Evolutionary conservation across 2,329 filamentous ascomycete genomes (phyloP), one percentile per base, ranked within the genome.

Genomic region (Curvularia verruculosa): DNA sequence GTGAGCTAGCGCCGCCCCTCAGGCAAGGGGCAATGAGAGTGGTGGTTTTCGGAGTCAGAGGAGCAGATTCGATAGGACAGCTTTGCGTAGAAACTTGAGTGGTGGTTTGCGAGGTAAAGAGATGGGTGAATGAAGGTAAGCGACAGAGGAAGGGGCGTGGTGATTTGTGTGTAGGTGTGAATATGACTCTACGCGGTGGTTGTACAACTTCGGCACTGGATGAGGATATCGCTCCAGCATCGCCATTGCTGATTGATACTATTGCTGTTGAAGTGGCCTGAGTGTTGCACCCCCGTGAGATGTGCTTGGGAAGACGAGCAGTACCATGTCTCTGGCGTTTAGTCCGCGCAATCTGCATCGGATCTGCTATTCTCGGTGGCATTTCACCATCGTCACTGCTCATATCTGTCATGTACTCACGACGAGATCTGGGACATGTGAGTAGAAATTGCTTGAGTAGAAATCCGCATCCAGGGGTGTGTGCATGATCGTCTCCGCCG

Each of bases 1-100:
- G 28, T 3, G 54, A 51, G 2, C 48, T 56, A 1, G 57, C 64
- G n/a, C 68, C 67, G 34, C 67, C 69, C 53, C 68, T 50, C 1
- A 71, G 58, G 23, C 49, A 44, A 15, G 50, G 47, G 4, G 21
- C 18, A 4, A 28, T 3, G 13, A 18, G 3, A n/a, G 23, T 0
- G 21, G 21, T 45, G 29, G 13, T n/a, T 5, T 21, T 5, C 3
- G 26, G 10, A 36, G 13, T 36, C 6, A 8, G 15, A 29, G 23
- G 10, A 5, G 34, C 9, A 3, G 7, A 9, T 5, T 49, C 28
- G 12, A 18, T 39, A 10, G 26, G 26, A 3, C 19, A 31, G 23
- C 9, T n/a, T 13, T 18, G 18, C 12, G 50, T 0, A 23, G 2
- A 5, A 34, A 13, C 18, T 31, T 15, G 5, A 3, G 29, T 7